Evolutionary conservation across 805 yeast genomes (phyloP).

Genomic region (Spathaspora boniae): DNA sequence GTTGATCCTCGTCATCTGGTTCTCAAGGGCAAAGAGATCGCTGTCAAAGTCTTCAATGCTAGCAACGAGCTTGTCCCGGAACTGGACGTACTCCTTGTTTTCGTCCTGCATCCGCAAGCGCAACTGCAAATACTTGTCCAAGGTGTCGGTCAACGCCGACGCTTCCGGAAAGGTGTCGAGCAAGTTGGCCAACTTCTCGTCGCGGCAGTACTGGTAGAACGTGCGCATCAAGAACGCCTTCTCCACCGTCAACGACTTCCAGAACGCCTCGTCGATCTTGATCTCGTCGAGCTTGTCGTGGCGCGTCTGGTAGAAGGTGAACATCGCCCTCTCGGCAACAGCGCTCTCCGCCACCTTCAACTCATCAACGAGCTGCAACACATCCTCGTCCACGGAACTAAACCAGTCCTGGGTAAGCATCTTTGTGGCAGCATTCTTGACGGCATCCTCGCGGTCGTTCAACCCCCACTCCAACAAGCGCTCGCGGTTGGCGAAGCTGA

Average conservation of each 20-base stretch:
- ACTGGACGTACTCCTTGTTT: constrained; percentile 19
- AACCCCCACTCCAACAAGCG: constrained; percentile 79
- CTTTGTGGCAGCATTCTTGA: constrained; percentile 65
- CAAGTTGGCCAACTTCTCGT: constrained; percentile 46
- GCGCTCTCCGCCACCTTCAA: constrained; percentile 67
- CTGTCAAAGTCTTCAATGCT: constrained; percentile 14
- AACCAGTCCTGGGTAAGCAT: constrained; percentile 76
- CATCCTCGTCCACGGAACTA: constrained; percentile 60
- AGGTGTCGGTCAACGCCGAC: constrained; percentile 57
- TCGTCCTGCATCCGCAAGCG: constrained; percentile 28
- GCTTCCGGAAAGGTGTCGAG: constrained; percentile 80
- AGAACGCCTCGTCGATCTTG: constrained; percentile 59
- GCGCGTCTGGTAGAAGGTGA: constrained; percentile 56
- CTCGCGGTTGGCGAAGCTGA: constrained; percentile 58
- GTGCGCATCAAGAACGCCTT: constrained; percentile 68
- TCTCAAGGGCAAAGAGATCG: constrained; percentile 16
- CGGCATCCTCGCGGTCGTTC: constrained; percentile 76
- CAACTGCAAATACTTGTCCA: constrained; percentile 54
- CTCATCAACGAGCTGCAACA: constrained; percentile 67
- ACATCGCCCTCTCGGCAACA: constrained; percentile 66
- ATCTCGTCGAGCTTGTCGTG: constrained; percentile 61
- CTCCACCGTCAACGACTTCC: constrained; percentile 72
- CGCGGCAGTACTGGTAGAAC: constrained; percentile 61
- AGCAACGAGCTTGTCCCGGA: constrained; percentile 15
- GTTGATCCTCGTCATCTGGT: constrained; percentile 15